Evolutionary conservation across 2,329 filamentous ascomycete genomes (phyloP), one percentile per base, ranked within the genome.

Genomic region (Diplocarpon rosae): DNA sequence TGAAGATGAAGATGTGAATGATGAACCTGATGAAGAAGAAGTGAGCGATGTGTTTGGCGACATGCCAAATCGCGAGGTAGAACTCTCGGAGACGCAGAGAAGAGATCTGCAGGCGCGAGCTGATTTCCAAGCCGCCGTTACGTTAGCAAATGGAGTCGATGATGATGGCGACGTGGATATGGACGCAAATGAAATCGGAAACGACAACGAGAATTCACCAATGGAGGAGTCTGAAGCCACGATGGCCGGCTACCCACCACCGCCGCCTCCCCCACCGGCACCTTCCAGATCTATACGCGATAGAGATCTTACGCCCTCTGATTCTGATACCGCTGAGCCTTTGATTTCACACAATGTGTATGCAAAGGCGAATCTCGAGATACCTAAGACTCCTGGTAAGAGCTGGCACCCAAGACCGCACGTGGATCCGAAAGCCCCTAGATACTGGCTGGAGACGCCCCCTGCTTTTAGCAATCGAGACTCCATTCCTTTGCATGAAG

Each of bases 381-480:
- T 96, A 17, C 92, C 92, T 5, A 84, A 83, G 59, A 96, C 92
- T 0, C 89, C 88, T 1, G 76, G 76, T 17, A 14, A 12, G 11
- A 12, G 30, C 10, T 14, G 30, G n/a, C 59, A 64, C n/a, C 51
- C 57, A 9, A 61, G 64, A 5, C 72, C 71, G 53, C 40, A 47
- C n/a, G 57, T 59, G 33, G 54, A 62, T 37, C 73, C 76, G n/a
- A 75, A 72, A 43, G 81, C 85, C 10, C 80, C 85, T 11, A 73
- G 76, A 42, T 90, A 95, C 64, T 96, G 90, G 90, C 72, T 92
- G 30, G 82, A 87, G 56, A 87, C 83, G 30, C 87, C 90, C 6
- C 69, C 75, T 14, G 74, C 75, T 28, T 90, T 85, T 61, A 74
- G 71, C 36, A 72, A 77, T 45, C 71, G 72, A 34, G 72, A 77